Conservation (phyloP, 1,284 basidiomycete species). For the Boletus semigastroideus region DNA sequence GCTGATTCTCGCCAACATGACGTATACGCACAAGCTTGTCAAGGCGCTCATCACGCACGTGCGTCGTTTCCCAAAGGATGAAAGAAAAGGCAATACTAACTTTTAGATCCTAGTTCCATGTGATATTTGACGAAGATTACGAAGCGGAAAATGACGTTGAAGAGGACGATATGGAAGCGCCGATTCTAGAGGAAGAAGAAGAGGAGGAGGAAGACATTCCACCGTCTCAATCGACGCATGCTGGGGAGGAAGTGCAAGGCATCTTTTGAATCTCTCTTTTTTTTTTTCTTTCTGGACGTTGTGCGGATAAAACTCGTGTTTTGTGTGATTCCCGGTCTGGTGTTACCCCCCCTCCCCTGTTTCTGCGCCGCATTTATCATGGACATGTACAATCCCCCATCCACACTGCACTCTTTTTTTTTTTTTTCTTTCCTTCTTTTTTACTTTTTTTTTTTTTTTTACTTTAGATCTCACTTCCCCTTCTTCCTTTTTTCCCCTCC, state of each 20-base stretch:
- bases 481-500: background rate
- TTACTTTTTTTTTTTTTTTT: too few species aligned
- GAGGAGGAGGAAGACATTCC: conserved; percentile 39
- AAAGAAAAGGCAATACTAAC: conserved; percentile 7
- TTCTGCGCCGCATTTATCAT: conserved; percentile 31
- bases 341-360: background rate
- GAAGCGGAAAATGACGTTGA: conserved; percentile 45
- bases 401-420: conserved; percentile 8
- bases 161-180: conserved; percentile 46
- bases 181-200: conserved; percentile 51
- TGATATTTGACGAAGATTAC: conserved; percentile 50
- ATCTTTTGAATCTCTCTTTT: conserved; percentile 15
- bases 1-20: conserved; percentile 77
- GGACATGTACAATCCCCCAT: conserved; percentile 28
- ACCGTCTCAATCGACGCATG: conserved; percentile 26
- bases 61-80: conserved; percentile 26
- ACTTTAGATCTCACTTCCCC: background rate
- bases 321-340: conserved; percentile 10
- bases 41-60: conserved; percentile 80
- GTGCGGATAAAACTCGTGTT: conserved; percentile 17
- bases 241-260: conserved; percentile 18
- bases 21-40: conserved; percentile 68
- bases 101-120: conserved; percentile 40
- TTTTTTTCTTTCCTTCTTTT: too few species aligned
- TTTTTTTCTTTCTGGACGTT: conserved; percentile 5